A percentile compares a stretch with the other conserved stretches of the same genome.
phyloP scores from a whole-genome alignment of 2,329 filamentous ascomycete species.

The Fusarium buharicum region DNA sequence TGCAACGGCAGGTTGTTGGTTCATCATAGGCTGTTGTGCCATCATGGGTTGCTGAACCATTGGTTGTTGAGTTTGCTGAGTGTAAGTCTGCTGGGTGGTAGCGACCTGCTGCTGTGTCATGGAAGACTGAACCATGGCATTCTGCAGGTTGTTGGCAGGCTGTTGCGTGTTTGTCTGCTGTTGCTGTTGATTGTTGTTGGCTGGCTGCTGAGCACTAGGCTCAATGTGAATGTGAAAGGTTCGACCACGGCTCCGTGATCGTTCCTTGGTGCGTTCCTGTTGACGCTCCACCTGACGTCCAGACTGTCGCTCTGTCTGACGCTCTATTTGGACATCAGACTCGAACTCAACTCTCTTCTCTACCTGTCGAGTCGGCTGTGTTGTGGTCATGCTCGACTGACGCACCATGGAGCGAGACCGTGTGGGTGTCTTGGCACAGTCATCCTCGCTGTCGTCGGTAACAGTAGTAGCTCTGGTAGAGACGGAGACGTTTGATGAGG shows the following conservation, averaged over 20 bases:
- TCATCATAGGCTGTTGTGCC: conserved; percentile 22
- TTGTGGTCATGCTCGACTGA: conserved; percentile 20
- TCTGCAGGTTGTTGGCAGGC: conserved; percentile 13
- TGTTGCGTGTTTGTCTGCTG: conserved; percentile 16
- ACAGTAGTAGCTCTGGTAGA: conserved; percentile 42
- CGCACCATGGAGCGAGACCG: conserved; percentile 36
- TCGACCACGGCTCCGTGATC: conserved; percentile 43
- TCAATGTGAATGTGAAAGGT: conserved; percentile 47
- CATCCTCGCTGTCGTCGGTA: conserved; percentile 39
- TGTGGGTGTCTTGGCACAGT: conserved; percentile 36
- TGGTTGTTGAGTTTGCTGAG: conserved; percentile 31
- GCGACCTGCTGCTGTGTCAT: conserved; percentile 22
- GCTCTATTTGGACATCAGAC: conserved; percentile 31
- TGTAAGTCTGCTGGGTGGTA: conserved; percentile 22
- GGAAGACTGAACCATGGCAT: conserved; percentile 23
- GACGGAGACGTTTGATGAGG: conserved; percentile 37
- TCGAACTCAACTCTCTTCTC: conserved; percentile 34
- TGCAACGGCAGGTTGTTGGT: conserved; percentile 32
- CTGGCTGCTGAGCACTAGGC: conserved; percentile 31
- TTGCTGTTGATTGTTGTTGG: conserved; percentile 23
- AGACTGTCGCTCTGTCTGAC: conserved; percentile 20
- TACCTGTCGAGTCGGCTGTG: conserved; percentile 33
- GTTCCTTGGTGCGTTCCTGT: conserved; percentile 34
- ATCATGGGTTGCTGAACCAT: conserved; percentile 30
- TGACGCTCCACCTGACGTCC: conserved; percentile 24